Evolutionary conservation across 352 stramenopile species (phyloP), one percentile per base, ranked within the genome.

Genomic region (Phytophthora macrochlamydospora): DNA sequence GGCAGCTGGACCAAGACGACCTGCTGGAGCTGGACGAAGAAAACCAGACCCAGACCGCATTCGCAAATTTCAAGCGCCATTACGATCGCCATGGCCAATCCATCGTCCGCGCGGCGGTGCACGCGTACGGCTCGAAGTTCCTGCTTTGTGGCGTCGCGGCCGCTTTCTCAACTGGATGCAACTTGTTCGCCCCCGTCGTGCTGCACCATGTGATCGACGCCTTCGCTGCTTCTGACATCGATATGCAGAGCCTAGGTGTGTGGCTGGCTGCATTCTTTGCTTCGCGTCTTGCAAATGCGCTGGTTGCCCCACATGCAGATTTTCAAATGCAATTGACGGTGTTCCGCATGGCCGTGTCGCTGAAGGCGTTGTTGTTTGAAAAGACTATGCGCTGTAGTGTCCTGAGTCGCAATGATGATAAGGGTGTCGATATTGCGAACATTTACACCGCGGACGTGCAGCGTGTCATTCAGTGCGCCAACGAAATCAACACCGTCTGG

Each of bases 401-500:
- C n/a, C 64, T 73, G n/a, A 50, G 32, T 29, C 51, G 57, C 33
- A 38, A 12, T 13, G 64, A 73, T 2, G 12, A 38, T 7, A 51
- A 55, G 6, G 38, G 58, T 11, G 67, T 71, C 30, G 90, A 98
- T 60, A 91, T 98, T 51, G 81, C 89, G 9, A 99, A 98, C 57
- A 80, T 99, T 3, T 97, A 98, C 65, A 91, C 87, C 3, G 88
- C 97, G 37, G 96, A 99, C 73, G 81, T 91, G 2, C 66, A 92
- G n/a, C 77, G 71, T 30, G n/a, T 88, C 7, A 38, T 87, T 12
- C 48, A 54, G 7, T 79, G 65, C 4, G 59, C 81, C 29, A 59
- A 56, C 35, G 69, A 70, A 30, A 59, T 80, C 55, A 90, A 93
- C 58, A 68, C 67, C 43, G 0, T 85, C 1, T 85, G 73, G 75